Conservation (phyloP, 345 rosid species). For the Anacardium occidentale region DNA sequence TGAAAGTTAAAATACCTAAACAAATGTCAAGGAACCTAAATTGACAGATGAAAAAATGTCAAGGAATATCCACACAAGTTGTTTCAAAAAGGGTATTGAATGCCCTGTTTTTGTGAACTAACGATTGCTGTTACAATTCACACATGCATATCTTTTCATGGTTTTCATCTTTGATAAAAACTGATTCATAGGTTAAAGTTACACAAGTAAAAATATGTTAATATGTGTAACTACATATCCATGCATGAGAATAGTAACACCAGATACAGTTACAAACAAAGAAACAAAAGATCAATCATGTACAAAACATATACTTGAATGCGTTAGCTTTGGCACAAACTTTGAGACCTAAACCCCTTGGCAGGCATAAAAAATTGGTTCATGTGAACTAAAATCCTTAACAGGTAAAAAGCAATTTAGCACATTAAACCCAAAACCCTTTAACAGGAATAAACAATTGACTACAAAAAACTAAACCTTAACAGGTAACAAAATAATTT, state of each 20-base stretch:
- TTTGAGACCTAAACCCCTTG: background rate
- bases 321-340: constrained; percentile 3
- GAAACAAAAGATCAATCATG: background rate
- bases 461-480: too few relatives aligned
- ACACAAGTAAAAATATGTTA: background rate
- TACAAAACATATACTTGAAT: background rate
- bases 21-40: constrained; percentile 1
- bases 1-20: background rate
- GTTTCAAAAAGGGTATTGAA: background rate
- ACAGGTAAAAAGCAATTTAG: too few relatives aligned
- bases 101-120: background rate
- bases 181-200: background rate
- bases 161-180: background rate
- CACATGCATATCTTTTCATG: background rate
- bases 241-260: background rate
- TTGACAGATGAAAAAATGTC: constrained; percentile 3
- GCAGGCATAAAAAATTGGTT: background rate
- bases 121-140: background rate
- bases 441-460: background rate
- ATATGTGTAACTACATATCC: background rate
- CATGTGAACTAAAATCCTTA: too few relatives aligned
- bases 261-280: background rate
- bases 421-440: background rate
- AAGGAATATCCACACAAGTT: background rate
- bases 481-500: too few relatives aligned